Conservation (phyloP, 345 rosid species). For the Kernera saxatilis region DNA sequence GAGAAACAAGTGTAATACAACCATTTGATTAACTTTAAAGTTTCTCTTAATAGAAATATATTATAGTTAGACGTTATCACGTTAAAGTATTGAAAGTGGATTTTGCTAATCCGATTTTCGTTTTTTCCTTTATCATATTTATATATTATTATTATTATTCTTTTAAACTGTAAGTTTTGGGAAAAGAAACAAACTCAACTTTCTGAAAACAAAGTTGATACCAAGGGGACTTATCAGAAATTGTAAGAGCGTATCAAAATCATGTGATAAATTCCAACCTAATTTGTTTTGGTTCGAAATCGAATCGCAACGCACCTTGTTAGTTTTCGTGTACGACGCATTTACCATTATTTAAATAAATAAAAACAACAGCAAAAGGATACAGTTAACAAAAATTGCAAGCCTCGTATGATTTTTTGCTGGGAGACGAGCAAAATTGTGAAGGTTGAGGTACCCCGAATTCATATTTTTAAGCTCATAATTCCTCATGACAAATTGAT, state of each 20-base stretch:
- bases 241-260: constrained; percentile 5
- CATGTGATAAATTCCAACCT: constrained; percentile 7
- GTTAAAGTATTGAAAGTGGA: background rate
- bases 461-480: too few species aligned
- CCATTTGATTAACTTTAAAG: background rate
- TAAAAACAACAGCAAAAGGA: background rate
- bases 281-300: constrained; percentile 1
- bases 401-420: background rate
- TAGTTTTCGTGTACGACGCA: background rate
- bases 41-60: background rate
- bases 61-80: background rate
- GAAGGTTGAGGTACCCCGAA: background rate
- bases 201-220: constrained; percentile 16
- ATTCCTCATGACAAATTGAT: too few species aligned
- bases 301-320: background rate
- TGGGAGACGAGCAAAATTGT: background rate
- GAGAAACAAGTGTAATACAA: too few species aligned
- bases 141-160: background rate
- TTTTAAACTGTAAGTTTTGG: background rate
- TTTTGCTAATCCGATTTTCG: background rate
- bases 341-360: too few species aligned
- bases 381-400: background rate
- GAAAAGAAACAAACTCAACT: constrained; percentile 25
- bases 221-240: constrained; percentile 5
- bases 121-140: background rate